Percentiles rank a stretch among this genome's conserved stretches.
phyloP scores from a whole-genome alignment of 108 stramenopile genomes.

The Chaetoceros muelleri region DNA sequence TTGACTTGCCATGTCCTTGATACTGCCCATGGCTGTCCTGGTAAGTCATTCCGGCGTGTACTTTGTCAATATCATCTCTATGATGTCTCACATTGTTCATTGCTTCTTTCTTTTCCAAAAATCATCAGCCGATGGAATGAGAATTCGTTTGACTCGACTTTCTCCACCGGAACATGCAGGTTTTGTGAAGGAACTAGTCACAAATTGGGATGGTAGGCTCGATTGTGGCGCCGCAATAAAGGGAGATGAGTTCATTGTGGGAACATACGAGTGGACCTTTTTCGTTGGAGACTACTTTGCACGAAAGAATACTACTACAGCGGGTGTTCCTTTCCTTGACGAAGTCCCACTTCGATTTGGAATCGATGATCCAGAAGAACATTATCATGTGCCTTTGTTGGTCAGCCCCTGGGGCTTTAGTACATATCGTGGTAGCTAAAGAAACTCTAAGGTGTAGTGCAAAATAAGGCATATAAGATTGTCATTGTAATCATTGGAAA shows the following conservation, averaged over 20 bases:
- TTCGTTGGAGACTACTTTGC: conserved; percentile 85
- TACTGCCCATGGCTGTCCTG: conserved; percentile 70
- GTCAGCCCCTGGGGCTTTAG: conserved; percentile 83
- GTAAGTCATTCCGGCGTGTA: conserved; percentile 22
- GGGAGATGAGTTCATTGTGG: conserved; percentile 57
- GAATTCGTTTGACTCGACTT: conserved; percentile 45
- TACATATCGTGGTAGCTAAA: conserved; percentile 76
- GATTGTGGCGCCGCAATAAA: conserved; percentile 63
- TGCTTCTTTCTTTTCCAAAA: background rate
- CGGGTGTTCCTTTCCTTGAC: conserved; percentile 77
- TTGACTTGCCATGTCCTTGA: conserved; percentile 86
- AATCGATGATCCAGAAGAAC: conserved; percentile 86
- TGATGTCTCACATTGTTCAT: background rate
- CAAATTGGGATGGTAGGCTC: conserved; percentile 77
- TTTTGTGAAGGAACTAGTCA: conserved; percentile 48
- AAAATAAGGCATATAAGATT: too few species aligned
- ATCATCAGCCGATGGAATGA: conserved; percentile 61
- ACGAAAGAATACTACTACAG: conserved; percentile 28
- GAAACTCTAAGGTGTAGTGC: too few species aligned
- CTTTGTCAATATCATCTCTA: too few species aligned
- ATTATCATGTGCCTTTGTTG: conserved; percentile 86
- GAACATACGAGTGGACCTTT: conserved; percentile 78
- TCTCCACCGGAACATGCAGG: conserved; percentile 29
- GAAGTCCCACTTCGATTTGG: conserved; percentile 78
- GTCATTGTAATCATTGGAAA: too few species aligned